A percentile compares a stretch with the other conserved stretches of the same genome.
These are phyloP conservation scores for Dactylorhiza incarnata DNA, from an alignment of 106 monocot genomes.

Conservation along the genomic window DNA sequence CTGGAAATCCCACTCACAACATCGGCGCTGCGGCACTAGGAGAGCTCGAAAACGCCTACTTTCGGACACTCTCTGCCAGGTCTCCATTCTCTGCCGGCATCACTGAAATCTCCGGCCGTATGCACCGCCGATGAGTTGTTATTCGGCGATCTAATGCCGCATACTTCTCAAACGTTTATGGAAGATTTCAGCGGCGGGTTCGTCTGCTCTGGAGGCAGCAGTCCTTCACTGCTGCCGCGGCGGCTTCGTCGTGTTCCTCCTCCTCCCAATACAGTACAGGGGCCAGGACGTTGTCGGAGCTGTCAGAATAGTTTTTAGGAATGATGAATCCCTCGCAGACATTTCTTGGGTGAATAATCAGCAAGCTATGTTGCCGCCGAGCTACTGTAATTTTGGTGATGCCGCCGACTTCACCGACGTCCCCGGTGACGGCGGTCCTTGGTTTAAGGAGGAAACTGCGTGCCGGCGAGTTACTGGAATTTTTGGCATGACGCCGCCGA, in stretches of 20 bases:
- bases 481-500: not conserved
- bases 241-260: not conserved
- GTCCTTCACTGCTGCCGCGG: not conserved
- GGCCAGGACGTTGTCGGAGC: not conserved
- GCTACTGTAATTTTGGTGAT: too few species aligned
- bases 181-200: not conserved
- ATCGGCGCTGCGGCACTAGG: not conserved
- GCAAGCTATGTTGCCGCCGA: too few species aligned
- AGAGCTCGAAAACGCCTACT: not conserved
- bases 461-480: constrained; percentile 6
- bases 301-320: not conserved
- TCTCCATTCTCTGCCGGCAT: not conserved
- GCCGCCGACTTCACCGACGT: too few species aligned
- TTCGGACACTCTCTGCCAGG: not conserved
- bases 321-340: not conserved
- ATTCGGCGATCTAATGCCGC: not conserved
- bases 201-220: not conserved
- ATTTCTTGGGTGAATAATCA: not conserved
- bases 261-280: not conserved
- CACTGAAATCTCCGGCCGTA: not conserved
- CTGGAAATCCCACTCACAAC: not conserved
- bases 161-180: not conserved
- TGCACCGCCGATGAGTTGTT: not conserved
- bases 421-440: too few species aligned
- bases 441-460: not conserved